Evolutionary conservation across 495 filamentous ascomycete species (phyloP).

Genomic region (Platismatia glauca): DNA sequence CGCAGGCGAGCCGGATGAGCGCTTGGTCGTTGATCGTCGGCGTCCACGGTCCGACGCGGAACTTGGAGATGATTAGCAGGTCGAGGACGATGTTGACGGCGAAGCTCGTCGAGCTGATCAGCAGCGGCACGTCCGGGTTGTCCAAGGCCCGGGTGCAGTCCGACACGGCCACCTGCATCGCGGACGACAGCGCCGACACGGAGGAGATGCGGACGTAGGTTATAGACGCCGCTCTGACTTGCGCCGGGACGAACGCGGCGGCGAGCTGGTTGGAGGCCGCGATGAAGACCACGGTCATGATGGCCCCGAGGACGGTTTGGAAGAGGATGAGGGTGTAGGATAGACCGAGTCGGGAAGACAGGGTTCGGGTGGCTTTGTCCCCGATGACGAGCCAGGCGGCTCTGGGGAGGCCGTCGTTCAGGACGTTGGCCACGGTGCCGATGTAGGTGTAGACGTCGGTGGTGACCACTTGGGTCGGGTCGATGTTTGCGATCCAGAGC

Average conservation of each 20-base stretch:
- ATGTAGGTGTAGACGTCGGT: conserved; percentile 61
- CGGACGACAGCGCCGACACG: conserved; percentile 51
- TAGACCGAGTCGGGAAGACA: conserved; percentile 46
- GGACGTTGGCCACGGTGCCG: conserved; percentile 52
- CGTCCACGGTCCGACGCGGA: conserved; percentile 46
- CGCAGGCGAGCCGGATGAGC: conserved; percentile 51
- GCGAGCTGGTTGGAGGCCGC: conserved; percentile 47
- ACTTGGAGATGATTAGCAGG: conserved; percentile 58
- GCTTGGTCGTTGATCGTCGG: conserved; percentile 58
- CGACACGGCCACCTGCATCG: conserved; percentile 55
- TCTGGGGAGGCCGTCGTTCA: conserved; percentile 67
- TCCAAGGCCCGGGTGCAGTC: conserved; percentile 57
- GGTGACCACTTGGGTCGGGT: conserved; percentile 55
- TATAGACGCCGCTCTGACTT: conserved; percentile 46
- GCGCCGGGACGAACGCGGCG: conserved; percentile 52
- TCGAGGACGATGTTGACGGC: conserved; percentile 62
- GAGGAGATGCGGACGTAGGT: conserved; percentile 60
- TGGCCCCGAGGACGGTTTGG: conserved; percentile 46
- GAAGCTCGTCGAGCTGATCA: conserved; percentile 57
- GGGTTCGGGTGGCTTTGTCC: conserved; percentile 48
- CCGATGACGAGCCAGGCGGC: conserved; percentile 63
- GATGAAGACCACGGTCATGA: conserved; percentile 57
- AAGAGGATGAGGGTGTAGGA: conserved; percentile 56
- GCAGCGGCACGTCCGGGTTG: conserved; percentile 61
- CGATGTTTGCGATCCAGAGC: conserved; percentile 65